Evolutionary conservation across 306 rosid species (phyloP).

Genomic region (Quillaja saponaria): DNA sequence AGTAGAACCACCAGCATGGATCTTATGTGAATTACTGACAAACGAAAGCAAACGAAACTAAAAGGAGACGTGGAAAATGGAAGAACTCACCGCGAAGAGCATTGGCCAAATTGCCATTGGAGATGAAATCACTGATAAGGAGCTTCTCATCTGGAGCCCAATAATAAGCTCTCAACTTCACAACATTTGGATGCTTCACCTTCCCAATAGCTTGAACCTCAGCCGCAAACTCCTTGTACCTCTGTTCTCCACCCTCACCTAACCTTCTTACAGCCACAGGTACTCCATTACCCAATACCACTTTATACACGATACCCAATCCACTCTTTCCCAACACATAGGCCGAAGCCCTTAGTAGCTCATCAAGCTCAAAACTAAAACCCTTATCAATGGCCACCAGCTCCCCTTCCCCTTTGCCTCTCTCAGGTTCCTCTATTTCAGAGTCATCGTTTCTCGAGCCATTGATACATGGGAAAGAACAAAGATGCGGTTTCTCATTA

Average conservation of each 20-base stretch:
- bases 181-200: slow-evolving; percentile 88
- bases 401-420: slow-evolving; percentile 62
- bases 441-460: slow-evolving; percentile 68
- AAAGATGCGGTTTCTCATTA: slow-evolving; percentile 37
- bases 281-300: slow-evolving; percentile 86
- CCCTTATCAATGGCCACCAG: slow-evolving; percentile 92
- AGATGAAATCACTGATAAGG: slow-evolving; percentile 84
- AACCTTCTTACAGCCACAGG: slow-evolving; percentile 97
- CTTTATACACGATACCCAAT: slow-evolving; percentile 94
- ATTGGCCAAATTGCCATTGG: slow-evolving; percentile 79
- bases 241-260: slow-evolving; percentile 95
- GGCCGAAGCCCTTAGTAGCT: slow-evolving; percentile 87
- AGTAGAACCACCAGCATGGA: too few species aligned
- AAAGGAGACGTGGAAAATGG: neutral
- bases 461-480: slow-evolving; percentile 50
- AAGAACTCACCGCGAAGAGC: slow-evolving; percentile 72
- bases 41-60: slow-evolving; percentile 6
- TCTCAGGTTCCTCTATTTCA: slow-evolving; percentile 64
- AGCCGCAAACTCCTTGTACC: slow-evolving; percentile 87
- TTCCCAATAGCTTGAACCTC: slow-evolving; percentile 90
- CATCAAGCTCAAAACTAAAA: slow-evolving; percentile 85
- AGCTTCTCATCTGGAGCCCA: slow-evolving; percentile 99
- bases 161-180: slow-evolving; percentile 78
- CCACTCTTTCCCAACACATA: slow-evolving; percentile 98
- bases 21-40: too few species aligned